These are phyloP conservation scores for Pichia sp. DNA, from an alignment of 1,139 yeast genomes.

Conservation along the genomic window DNA sequence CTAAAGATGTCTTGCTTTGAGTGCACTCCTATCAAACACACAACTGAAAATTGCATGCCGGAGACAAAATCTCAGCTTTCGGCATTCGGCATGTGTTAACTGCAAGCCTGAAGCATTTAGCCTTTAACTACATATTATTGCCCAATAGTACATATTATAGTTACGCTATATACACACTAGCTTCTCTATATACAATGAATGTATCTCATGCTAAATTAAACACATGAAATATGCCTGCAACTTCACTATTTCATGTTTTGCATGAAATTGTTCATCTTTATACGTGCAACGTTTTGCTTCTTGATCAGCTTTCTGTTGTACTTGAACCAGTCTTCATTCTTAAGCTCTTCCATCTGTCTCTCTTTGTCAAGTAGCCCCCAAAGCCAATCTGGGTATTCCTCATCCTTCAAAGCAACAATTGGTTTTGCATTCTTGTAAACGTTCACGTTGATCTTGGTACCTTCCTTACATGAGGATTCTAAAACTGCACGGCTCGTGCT, in stretches of 20 bases:
- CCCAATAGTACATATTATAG: too few species aligned
- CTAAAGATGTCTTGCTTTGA: too few species aligned
- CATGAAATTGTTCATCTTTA: slow-evolving; percentile 75
- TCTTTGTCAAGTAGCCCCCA: slow-evolving; percentile 78
- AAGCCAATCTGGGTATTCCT: slow-evolving; percentile 91
- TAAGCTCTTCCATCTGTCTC: slow-evolving; percentile 45
- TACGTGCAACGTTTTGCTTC: slow-evolving; percentile 56
- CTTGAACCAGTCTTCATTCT: slow-evolving; percentile 49
- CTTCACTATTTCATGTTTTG: slow-evolving; percentile 30
- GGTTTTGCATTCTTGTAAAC: slow-evolving; percentile 75
- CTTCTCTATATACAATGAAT: too few species aligned
- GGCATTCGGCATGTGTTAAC: too few species aligned
- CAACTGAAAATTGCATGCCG: too few species aligned
- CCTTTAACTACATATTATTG: too few species aligned
- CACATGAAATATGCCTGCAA: neutral
- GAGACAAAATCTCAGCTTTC: too few species aligned
- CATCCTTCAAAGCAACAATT: slow-evolving; percentile 83
- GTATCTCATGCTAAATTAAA: too few species aligned
- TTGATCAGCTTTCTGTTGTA: slow-evolving; percentile 66
- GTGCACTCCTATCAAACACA: too few species aligned
- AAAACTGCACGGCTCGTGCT: slow-evolving; percentile 18
- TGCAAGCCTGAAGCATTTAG: too few species aligned
- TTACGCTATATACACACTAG: too few species aligned
- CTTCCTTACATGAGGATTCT: slow-evolving; percentile 53
- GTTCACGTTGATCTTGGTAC: slow-evolving; percentile 73